Conservation (phyloP, 2,329 filamentous ascomycete genomes). For the Penicillium rolfsii region DNA sequence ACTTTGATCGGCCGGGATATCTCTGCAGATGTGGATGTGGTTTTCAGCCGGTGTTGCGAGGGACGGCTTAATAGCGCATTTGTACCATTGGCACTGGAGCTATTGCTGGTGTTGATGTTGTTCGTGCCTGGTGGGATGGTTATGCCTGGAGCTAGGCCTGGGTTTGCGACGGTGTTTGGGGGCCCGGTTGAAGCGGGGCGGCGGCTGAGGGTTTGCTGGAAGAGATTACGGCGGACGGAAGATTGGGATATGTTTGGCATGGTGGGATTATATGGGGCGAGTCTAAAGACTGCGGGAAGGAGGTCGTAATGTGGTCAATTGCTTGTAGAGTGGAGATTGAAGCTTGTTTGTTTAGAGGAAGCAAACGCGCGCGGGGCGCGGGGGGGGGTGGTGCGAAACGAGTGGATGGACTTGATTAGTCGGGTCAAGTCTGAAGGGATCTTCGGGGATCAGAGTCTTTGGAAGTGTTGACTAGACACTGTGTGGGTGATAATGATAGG, state of each 20-base stretch:
- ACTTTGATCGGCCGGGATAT: slow-evolving; percentile 26
- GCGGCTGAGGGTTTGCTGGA: slow-evolving; percentile 49
- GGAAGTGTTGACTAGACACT: not conserved
- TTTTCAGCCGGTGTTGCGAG: slow-evolving; percentile 27
- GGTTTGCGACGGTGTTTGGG: slow-evolving; percentile 18
- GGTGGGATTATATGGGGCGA: not conserved
- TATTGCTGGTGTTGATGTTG: slow-evolving; percentile 7
- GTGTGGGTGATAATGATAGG: slow-evolving; percentile 2
- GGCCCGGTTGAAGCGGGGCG: slow-evolving; percentile 43
- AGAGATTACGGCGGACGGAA: slow-evolving; percentile 50
- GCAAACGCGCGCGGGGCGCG: not conserved
- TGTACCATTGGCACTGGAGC: slow-evolving; percentile 8
- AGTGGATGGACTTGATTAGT: not conserved
- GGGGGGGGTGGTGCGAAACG: not conserved
- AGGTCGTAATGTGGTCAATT: not conserved
- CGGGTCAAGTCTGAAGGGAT: not conserved
- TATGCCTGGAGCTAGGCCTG: not conserved
- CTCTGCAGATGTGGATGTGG: slow-evolving; percentile 29
- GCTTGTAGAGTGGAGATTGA: not conserved
- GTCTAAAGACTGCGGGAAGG: not conserved
- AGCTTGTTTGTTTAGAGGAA: not conserved
- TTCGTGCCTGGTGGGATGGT: not conserved
- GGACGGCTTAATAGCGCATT: slow-evolving; percentile 27
- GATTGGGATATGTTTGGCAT: slow-evolving; percentile 32
- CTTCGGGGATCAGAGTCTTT: not conserved